Percentiles rank a stretch among this genome's conserved stretches.
phyloP scores from a whole-genome alignment of 2,329 filamentous ascomycete species.

The Cordyceps javanica region DNA sequence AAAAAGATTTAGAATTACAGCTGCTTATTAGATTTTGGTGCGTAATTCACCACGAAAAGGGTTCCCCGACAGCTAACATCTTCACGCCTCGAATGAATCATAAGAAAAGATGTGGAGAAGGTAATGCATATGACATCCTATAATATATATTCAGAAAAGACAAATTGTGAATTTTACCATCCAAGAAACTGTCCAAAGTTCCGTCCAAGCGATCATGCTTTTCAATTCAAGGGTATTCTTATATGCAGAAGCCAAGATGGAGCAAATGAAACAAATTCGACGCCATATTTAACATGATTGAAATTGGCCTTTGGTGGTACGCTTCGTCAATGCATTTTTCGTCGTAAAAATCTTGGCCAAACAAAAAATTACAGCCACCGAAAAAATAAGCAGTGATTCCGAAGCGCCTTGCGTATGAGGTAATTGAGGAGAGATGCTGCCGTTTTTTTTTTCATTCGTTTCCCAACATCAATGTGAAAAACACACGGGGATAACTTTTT shows the following conservation, averaged over 20 bases:
- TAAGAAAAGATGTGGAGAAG: background rate
- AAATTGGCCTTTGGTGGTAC: background rate
- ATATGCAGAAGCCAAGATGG: constrained; percentile 7
- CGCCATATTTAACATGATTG: background rate
- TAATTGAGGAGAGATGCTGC: constrained; percentile 10
- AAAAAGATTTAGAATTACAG: too few relatives aligned
- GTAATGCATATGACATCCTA: background rate
- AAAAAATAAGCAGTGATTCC: background rate
- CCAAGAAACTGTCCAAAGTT: background rate
- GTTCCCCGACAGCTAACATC: too few relatives aligned
- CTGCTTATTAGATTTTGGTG: too few relatives aligned
- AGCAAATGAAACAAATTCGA: constrained; percentile 5
- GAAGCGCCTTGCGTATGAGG: background rate
- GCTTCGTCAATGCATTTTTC: background rate
- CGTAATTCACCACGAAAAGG: too few relatives aligned
- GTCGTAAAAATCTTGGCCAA: background rate
- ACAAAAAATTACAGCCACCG: background rate
- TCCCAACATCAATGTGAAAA: too few relatives aligned
- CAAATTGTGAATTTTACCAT: background rate
- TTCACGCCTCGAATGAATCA: too few relatives aligned
- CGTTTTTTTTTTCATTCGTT: background rate
- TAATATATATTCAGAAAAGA: background rate
- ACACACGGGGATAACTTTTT: background rate
- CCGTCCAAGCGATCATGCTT: constrained; percentile 1
- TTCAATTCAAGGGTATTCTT: constrained; percentile 11